These are phyloP conservation scores for Syzygium grande DNA, from an alignment of 345 rosid species.

Conservation along the genomic window DNA sequence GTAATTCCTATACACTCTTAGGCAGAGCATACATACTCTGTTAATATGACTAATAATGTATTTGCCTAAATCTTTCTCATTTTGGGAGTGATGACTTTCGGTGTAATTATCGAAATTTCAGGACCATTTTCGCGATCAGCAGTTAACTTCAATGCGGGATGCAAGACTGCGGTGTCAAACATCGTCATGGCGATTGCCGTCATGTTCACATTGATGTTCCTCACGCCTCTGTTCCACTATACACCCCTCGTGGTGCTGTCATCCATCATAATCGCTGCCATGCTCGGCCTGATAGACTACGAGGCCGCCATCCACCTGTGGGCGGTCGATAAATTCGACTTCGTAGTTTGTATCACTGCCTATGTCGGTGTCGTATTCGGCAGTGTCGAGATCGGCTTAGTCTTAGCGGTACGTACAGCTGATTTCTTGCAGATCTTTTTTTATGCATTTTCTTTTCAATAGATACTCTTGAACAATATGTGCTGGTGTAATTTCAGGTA, in stretches of 20 bases:
- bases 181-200: slow-evolving; percentile 79
- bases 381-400: slow-evolving; percentile 63
- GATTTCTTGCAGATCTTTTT: background rate
- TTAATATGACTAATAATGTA: background rate
- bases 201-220: slow-evolving; percentile 52
- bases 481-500: slow-evolving; percentile 27
- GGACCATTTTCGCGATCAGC: slow-evolving; percentile 92
- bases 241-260: slow-evolving; percentile 81
- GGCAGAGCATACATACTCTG: background rate
- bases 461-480: background rate
- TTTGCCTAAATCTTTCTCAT: background rate
- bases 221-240: slow-evolving; percentile 74
- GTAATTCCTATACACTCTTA: slow-evolving; percentile 8
- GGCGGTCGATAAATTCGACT: slow-evolving; percentile 78
- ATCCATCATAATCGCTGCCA: slow-evolving; percentile 71
- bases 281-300: slow-evolving; percentile 84
- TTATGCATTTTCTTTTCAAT: background rate
- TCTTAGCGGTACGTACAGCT: slow-evolving; percentile 40
- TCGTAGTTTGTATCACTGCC: slow-evolving; percentile 64
- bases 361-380: slow-evolving; percentile 68
- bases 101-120: slow-evolving; percentile 4
- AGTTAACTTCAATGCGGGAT: slow-evolving; percentile 89
- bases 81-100: background rate
- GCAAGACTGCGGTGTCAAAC: slow-evolving; percentile 85
- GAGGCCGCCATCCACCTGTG: slow-evolving; percentile 70